A percentile compares a stretch with the other conserved stretches of the same genome.
phyloP scores from a whole-genome alignment of 805 yeast genomes.

The Pichia thaimueangensis region DNA sequence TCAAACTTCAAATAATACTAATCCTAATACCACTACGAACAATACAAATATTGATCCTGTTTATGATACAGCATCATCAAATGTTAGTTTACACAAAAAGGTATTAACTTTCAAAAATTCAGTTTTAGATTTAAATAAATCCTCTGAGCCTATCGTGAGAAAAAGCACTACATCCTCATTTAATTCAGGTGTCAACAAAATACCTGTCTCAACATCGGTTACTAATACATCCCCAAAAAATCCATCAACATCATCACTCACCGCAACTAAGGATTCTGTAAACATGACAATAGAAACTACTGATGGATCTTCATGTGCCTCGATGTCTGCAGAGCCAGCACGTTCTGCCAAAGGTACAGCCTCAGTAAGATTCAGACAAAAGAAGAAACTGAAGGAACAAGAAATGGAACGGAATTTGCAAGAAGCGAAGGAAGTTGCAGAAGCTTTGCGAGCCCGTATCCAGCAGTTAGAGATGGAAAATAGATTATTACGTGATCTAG shows the following conservation, averaged over 20 bases:
- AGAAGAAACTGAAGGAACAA: conserved; percentile 87
- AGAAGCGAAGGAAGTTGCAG: conserved; percentile 64
- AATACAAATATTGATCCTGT: not conserved
- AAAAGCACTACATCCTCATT: not conserved
- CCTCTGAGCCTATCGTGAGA: conserved; percentile 1
- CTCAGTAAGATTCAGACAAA: conserved; percentile 85
- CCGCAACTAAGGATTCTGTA: not conserved
- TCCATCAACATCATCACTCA: not conserved
- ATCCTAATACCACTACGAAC: not conserved
- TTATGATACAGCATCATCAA: too few relatives aligned
- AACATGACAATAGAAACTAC: not conserved
- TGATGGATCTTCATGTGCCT: not conserved
- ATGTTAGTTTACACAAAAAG: not conserved
- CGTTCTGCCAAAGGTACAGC: conserved; percentile 41
- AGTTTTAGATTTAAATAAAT: conserved; percentile 8
- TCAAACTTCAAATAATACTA: not conserved
- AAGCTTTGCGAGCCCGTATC: conserved; percentile 62
- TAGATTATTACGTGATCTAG: conserved; percentile 71
- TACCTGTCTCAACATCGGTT: not conserved
- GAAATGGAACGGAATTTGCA: conserved; percentile 75
- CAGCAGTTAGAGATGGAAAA: conserved; percentile 92
- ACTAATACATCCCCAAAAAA: not conserved
- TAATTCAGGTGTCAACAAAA: not conserved
- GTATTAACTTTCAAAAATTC: conserved; percentile 10
- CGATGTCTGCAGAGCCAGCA: not conserved